Evolutionary conservation across 2,329 filamentous ascomycete species (phyloP), one percentile per base, ranked within the genome.

Genomic region (Pseudocercospora fijiensis): DNA sequence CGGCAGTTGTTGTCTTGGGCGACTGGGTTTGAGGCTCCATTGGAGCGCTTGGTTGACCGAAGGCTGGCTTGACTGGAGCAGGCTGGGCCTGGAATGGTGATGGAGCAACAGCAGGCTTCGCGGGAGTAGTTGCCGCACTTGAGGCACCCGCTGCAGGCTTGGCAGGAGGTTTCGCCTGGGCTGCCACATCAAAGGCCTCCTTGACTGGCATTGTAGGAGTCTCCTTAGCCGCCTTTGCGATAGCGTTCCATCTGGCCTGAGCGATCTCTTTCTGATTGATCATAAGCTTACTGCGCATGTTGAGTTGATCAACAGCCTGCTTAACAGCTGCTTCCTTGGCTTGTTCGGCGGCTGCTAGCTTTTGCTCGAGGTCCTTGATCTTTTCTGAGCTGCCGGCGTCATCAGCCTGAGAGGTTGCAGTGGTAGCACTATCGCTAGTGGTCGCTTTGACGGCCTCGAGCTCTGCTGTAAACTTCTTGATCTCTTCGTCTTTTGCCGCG

Each of bases 111-210:
- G 65, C 61, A 52, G 67, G 30, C 57, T 67, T 67, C 11, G 65
- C 45, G 26, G 68, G 61, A 24, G 65, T 57, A 51, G 66, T 47
- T 30, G 65, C 45, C 8, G 66, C 53, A 33, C 64, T 24, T 18
- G 59, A 16, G 24, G 62, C 57, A 26, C 60, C 66, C 22, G 67
- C 66, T 56, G 60, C 59, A 57, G 61, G 65, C 62, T 59, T 71
- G 65, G 70, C 27, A 45, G 73, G 62, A 49, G 74, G 69, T 58
- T 75, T 71, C 20, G 86, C 84, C 59, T 79, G 81, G 77, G 94
- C 93, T 0, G 90, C 92, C 60, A 90, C 80, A 67, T 89, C 87
- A 90, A 91, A 97, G 0, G 97, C 93, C 76, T 97, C 92, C 9
- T 81, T 85, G 3, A 98, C 92, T 0, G 92, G 86, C 74, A 87